Base-by-base conservation (phyloP, 2,329 filamentous ascomycete genomes). In the Fusarium guadeloupense region DNA sequence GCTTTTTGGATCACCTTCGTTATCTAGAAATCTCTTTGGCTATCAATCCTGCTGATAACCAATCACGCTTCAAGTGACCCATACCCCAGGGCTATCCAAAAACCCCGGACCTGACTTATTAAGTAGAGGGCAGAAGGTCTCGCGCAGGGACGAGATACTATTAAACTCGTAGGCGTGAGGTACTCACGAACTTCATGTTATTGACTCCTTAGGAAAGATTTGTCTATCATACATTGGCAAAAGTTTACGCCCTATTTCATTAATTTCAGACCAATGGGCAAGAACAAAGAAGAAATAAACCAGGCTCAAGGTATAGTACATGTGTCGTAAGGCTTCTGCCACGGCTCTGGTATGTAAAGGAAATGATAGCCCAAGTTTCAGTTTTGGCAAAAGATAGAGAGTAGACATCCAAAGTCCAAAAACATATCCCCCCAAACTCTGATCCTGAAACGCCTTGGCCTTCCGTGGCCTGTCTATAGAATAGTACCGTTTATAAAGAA, bases 401-500 rank as follows among this genome's bases (percentile, higher is more conserved):
- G 23, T 9, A 20, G 30, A 21, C 37, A 54, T 31, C 5, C 35
- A 40, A 31, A 33, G 33, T 38, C 31, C 43, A 35, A 62, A 48
- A 55, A 54, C 31, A 54, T 33, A 40, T 21, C 41, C 28, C 38
- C 40, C 34, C 28, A 19, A 38, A 31, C 16, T 40, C 34, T 40
- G 30, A 54, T 34, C 34, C 43, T 17, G 19, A 33, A 62, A 49
- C 61, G 56, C 61, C 61, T 37, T 17, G 47, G 44, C 62, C 53
- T 23, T 43, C 57, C 41, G 23, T 63, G 42, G 47, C 53, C 50
- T 28, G 33, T 65, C 62, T 65, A 62, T 65, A 40, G 10, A 40
- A 34, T 56, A 43, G 37, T 58, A 43, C 55, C 48, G 35, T 50
- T 43, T 54, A 44, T 50, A 51, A 34, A 49, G 21, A 66, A 59